Base-by-base conservation (phyloP, 83 land plant species). In the Isoetes engelmannii region DNA sequence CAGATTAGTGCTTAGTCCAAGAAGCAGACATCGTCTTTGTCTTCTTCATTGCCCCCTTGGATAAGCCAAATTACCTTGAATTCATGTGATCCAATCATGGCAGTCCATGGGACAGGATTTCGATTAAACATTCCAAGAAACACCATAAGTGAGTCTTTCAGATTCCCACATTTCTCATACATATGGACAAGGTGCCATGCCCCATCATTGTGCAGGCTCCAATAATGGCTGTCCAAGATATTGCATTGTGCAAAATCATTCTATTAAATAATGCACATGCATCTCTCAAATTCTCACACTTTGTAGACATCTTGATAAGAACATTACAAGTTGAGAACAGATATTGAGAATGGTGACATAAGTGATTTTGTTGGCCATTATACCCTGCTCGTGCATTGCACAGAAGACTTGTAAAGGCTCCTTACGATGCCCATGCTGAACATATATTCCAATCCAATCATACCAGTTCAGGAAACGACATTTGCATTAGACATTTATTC, bases 121-220 rank as follows among this genome's bases (percentile, higher is more conserved):
- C 19, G 18, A 18, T 59, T 10, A 10, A 0, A 42, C 62, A 59
- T 59, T 37, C 19, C 3, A 19, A 19, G 28, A 19, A 59, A 59
- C 8, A 59, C 62, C 62, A 59, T 12, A 18, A 8, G 3, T 18
- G 62, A 18, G 20, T 59, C 62, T 12, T 12, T 10, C 18, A 18
- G 62, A 42, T 37, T 59, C 9, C 18, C 62, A 59, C 62, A 59
- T 37, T 59, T 59, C 9, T 4, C 62, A 59, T 59, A 59, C 62
- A 59, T 59, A 42, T 59, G 28, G 20, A 59, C 62, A 19, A 42
- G 62, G 1, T 37, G 12, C 9, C 10, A 19, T 20, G 28, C 62
- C 19, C 19, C 19, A 42, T 8, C 0, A 59, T 18, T 20, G 28
- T 18, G 12, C 62, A 8, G 1, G 10, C 62, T 12, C 10, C 28